These are phyloP conservation scores for Ogataea trehalophila DNA, from an alignment of 805 yeast genomes.

Conservation along the genomic window DNA sequence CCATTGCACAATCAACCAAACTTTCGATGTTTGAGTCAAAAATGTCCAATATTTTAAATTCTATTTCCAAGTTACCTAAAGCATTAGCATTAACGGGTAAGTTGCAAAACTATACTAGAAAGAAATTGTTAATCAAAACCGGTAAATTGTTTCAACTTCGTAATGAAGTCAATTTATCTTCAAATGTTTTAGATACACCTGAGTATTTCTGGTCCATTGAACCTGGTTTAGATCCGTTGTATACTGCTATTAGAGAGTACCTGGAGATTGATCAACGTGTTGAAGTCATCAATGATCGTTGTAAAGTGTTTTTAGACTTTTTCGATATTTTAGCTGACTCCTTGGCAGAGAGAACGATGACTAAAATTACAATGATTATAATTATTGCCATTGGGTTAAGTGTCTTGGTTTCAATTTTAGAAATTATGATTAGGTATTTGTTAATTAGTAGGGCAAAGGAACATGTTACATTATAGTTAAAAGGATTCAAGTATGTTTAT, in stretches of 20 bases:
- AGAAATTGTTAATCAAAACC: conserved; percentile 79
- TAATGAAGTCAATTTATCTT: conserved; percentile 88
- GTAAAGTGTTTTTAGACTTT: conserved; percentile 89
- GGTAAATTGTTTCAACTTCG: conserved; percentile 87
- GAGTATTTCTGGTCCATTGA: conserved; percentile 95
- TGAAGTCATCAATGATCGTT: conserved; percentile 86
- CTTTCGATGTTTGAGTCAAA: conserved; percentile 86
- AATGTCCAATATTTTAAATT: conserved; percentile 76
- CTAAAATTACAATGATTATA: conserved; percentile 85
- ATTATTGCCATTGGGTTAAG: conserved; percentile 77
- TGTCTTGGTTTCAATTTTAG: conserved; percentile 69
- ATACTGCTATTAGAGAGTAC: conserved; percentile 84
- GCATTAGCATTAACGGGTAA: conserved; percentile 86
- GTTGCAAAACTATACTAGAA: conserved; percentile 70
- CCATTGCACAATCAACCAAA: conserved; percentile 94
- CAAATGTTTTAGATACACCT: conserved; percentile 90
- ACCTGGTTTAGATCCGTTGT: conserved; percentile 91
- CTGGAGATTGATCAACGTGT: conserved; percentile 93
- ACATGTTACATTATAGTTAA: neutral
- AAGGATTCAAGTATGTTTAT: no score
- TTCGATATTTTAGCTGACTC: conserved; percentile 91
- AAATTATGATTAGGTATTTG: conserved; percentile 56
- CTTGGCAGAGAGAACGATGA: conserved; percentile 88
- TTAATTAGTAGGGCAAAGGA: conserved; percentile 29
- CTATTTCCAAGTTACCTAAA: conserved; percentile 86